A percentile compares a stretch with the other conserved stretches of the same genome.
phyloP scores from a whole-genome alignment of 768 basidiomycete genomes.

The Naematelia aurantialba region DNA sequence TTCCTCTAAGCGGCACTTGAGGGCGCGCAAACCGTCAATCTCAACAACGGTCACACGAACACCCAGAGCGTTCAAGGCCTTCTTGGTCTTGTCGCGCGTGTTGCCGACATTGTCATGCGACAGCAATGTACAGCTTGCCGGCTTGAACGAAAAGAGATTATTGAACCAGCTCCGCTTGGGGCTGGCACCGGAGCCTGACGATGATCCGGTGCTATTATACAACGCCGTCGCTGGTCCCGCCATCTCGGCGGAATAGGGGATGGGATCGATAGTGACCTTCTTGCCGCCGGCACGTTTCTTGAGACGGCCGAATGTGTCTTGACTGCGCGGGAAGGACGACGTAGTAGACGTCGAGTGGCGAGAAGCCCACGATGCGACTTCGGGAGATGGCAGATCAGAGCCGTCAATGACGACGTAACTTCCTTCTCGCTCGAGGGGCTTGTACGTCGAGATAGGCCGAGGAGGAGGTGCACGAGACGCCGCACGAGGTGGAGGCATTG shows the following conservation, averaged over 20 bases:
- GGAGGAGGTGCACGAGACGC: conserved; percentile 23
- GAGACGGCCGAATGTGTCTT: conserved; percentile 44
- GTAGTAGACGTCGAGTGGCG: conserved; percentile 7
- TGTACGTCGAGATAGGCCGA: conserved; percentile 6
- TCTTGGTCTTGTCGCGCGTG: conserved; percentile 70
- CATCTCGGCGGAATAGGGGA: conserved; percentile 33
- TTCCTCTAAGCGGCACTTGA: conserved; percentile 76
- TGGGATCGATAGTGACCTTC: conserved; percentile 35
- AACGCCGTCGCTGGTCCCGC: conserved; percentile 12
- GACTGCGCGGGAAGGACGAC: conserved; percentile 26
- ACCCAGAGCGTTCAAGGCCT: conserved; percentile 67
- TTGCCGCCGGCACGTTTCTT: conserved; percentile 24
- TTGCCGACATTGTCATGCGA: conserved; percentile 55
- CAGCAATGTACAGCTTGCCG: conserved; percentile 52
- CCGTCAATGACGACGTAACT: conserved; percentile 46
- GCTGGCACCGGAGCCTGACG: conserved; percentile 22
- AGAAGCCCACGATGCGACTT: conserved; percentile 26
- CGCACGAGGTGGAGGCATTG: conserved; percentile 23
- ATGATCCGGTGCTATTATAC: conserved; percentile 5
- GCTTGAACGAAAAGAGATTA: conserved; percentile 81
- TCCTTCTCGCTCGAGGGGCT: conserved; percentile 31
- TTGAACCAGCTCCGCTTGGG: conserved; percentile 77
- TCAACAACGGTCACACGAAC: conserved; percentile 66
- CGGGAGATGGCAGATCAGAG: conserved; percentile 26
- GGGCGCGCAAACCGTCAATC: conserved; percentile 61